Conservation (phyloP, 148 eudicot species). For the Cornus controversa region DNA sequence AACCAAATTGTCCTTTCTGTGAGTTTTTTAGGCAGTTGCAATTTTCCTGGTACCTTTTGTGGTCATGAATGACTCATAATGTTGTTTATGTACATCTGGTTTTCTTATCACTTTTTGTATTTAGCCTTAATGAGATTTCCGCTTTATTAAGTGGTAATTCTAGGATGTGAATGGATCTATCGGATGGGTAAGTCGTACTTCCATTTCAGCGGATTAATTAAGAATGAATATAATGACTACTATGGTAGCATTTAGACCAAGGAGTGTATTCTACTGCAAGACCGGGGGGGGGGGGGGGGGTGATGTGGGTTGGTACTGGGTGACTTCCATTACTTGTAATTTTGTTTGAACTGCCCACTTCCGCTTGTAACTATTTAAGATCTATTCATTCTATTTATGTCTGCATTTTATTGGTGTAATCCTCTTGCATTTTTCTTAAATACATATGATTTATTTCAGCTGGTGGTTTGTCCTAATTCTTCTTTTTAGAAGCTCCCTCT, state of each 20-base stretch:
- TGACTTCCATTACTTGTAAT: not conserved
- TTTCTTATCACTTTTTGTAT: not conserved
- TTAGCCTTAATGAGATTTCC: too few relatives aligned
- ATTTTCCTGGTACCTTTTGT: not conserved
- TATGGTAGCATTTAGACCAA: not conserved
- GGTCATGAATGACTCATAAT: too few relatives aligned
- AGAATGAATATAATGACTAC: not conserved
- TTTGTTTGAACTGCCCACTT: not conserved
- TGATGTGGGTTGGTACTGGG: not conserved
- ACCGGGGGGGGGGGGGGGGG: too few relatives aligned
- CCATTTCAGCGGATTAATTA: not conserved
- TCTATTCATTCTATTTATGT: not conserved
- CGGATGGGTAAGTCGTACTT: too few relatives aligned
- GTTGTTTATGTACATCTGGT: not conserved
- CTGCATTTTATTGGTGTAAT: not conserved
- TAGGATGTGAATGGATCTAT: not conserved
- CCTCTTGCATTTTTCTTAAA: not conserved
- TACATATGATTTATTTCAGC: not conserved
- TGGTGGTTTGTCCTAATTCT: not conserved
- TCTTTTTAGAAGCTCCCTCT: conserved; percentile 1
- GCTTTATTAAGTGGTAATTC: not conserved
- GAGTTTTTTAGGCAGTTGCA: not conserved
- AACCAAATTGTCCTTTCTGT: not conserved
- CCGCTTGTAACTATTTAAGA: not conserved
- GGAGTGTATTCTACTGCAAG: not conserved